phyloP scores from a whole-genome alignment of 345 rosid species.

The Melaleuca alternifolia region DNA sequence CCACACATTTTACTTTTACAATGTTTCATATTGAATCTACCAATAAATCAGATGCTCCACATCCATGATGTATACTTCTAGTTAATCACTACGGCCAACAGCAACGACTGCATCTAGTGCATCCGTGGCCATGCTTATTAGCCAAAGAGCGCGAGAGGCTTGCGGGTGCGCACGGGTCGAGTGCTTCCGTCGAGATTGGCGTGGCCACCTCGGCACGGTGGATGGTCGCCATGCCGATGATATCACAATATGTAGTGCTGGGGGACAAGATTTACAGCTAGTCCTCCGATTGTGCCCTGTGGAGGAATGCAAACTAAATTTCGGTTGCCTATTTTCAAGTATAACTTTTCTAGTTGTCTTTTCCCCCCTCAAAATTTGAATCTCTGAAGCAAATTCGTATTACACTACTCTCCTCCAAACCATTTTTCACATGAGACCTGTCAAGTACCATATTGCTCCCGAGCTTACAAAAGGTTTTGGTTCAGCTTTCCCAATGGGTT shows the following conservation, averaged over 20 bases:
- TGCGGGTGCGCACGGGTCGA: background rate
- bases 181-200: background rate
- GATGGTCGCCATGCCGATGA: background rate
- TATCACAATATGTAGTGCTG: too few relatives aligned
- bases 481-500: too few relatives aligned
- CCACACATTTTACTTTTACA: background rate
- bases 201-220: background rate
- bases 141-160: background rate
- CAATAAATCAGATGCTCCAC: background rate
- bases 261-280: too few relatives aligned
- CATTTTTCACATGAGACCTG: background rate
- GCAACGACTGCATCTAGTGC: background rate
- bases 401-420: background rate
- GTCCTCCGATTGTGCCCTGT: background rate
- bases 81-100: background rate
- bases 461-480: background rate
- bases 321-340: background rate
- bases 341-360: too few relatives aligned
- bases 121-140: background rate
- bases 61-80: background rate
- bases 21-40: background rate
- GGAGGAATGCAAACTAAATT: background rate
- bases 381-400: background rate
- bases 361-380: background rate
- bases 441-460: background rate